Evolutionary conservation across 805 yeast species (phyloP).

Genomic region (Candida dajiaensis): DNA sequence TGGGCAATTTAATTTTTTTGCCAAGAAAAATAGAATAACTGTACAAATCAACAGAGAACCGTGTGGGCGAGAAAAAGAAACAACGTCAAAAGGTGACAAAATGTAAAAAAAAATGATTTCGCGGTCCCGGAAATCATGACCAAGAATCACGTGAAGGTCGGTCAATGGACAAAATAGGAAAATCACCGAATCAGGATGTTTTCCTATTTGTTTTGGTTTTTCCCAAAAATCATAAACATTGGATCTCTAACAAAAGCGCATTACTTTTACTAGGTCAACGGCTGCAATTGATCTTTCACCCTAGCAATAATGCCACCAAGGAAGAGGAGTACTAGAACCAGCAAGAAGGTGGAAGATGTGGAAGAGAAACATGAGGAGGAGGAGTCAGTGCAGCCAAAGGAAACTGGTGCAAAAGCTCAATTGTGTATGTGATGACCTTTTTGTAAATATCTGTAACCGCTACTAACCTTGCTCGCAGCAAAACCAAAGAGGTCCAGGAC

Average conservation of each 20-base stretch:
- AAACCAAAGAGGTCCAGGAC: not conserved
- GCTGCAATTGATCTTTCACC: not conserved
- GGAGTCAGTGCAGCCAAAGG: not conserved
- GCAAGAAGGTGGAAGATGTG: not conserved
- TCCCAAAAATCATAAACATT: not conserved
- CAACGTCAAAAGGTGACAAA: not conserved
- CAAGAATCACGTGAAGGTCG: not conserved
- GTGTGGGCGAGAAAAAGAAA: not conserved
- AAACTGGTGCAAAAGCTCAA: not conserved
- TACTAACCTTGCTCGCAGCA: not conserved
- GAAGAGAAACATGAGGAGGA: not conserved
- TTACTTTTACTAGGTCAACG: conserved; percentile 10
- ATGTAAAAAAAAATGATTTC: not conserved
- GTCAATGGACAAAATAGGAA: not conserved
- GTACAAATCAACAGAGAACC: not conserved
- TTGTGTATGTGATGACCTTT: not conserved
- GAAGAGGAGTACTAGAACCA: conserved; percentile 1
- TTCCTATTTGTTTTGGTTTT: not conserved
- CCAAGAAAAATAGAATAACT: not conserved
- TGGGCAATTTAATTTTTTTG: not conserved
- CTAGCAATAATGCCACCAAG: not conserved
- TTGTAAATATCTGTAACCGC: not conserved
- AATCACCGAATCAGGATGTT: not conserved
- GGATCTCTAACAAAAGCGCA: conserved; percentile 16
- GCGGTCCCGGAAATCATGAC: not conserved